Evolutionary conservation across 768 basidiomycete species (phyloP).

Genomic region (Favolaschia claudopus): DNA sequence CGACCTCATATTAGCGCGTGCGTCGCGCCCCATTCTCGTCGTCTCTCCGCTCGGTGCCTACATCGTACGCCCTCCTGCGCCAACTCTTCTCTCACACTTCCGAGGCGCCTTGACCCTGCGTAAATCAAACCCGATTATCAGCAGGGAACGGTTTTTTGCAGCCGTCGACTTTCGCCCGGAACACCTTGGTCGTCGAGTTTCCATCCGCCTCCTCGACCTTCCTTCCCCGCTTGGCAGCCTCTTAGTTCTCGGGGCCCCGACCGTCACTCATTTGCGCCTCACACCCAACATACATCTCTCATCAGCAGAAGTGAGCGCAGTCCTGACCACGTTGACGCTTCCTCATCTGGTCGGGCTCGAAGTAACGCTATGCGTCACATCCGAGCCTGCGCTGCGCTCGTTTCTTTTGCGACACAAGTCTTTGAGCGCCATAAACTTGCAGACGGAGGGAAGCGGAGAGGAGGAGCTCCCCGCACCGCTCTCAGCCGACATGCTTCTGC

Average conservation of each 20-base stretch:
- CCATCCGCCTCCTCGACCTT: conserved; percentile 5
- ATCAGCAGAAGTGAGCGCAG: background rate
- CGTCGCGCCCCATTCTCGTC: background rate
- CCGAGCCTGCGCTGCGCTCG: background rate
- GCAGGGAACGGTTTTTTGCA: no score
- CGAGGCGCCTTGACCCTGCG: background rate
- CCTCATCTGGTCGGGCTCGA: conserved; percentile 1
- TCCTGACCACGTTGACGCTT: background rate
- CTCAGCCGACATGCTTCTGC: background rate
- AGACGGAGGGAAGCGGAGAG: no score
- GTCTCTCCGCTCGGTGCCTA: background rate
- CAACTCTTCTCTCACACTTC: background rate
- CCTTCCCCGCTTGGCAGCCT: background rate
- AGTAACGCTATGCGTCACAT: background rate
- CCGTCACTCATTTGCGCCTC: background rate
- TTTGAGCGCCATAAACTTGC: background rate
- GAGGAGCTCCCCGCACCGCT: background rate
- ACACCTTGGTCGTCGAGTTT: no score
- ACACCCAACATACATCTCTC: background rate
- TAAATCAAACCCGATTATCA: no score
- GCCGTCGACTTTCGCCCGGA: no score
- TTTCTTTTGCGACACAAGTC: conserved; percentile 2
- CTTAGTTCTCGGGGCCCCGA: background rate
- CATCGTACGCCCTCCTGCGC: conserved; percentile 6
- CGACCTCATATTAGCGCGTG: background rate